Conservation (phyloP, 352 stramenopile species). For the Pythium aquatile region DNA sequence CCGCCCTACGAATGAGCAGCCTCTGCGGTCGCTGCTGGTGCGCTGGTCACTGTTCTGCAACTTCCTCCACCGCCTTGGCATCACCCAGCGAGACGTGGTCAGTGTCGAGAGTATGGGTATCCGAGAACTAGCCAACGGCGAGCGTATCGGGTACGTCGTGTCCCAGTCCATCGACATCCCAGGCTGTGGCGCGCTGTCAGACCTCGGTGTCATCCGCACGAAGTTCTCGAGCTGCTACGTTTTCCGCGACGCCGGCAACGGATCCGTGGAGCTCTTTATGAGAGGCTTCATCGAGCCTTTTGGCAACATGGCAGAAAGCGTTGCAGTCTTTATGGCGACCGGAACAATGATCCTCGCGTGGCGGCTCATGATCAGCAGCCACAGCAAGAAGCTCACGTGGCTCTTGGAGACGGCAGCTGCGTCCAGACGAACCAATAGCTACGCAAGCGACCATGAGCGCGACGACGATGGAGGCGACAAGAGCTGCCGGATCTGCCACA, state of each 20-base stretch:
- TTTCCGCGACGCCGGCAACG: conserved; percentile 18
- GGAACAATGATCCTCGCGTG: conserved; percentile 13
- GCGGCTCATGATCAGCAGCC: conserved; percentile 8
- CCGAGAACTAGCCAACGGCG: neutral
- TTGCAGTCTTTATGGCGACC: conserved; percentile 5
- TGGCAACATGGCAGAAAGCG: conserved; percentile 16
- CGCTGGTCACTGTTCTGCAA: conserved; percentile 27
- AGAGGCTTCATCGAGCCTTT: conserved; percentile 43
- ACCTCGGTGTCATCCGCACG: conserved; percentile 36
- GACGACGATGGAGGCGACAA: neutral
- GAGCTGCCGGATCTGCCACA: conserved; percentile 12
- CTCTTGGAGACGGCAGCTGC: neutral
- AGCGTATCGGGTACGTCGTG: conserved; percentile 20
- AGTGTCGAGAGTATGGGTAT: conserved; percentile 17
- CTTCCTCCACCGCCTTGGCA: conserved; percentile 9
- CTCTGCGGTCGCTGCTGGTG: conserved; percentile 22
- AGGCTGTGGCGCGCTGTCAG: conserved; percentile 8
- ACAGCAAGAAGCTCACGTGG: conserved; percentile 22
- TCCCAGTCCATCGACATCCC: conserved; percentile 17
- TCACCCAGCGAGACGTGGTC: conserved; percentile 18
- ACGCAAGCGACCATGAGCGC: neutral
- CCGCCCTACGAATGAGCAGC: conserved; percentile 2
- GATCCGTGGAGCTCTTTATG: conserved; percentile 19
- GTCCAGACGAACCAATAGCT: neutral
- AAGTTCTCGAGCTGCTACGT: conserved; percentile 37